Conservation (phyloP, 2,329 filamentous ascomycete genomes). For the Corniculantispora saksenae region DNA sequence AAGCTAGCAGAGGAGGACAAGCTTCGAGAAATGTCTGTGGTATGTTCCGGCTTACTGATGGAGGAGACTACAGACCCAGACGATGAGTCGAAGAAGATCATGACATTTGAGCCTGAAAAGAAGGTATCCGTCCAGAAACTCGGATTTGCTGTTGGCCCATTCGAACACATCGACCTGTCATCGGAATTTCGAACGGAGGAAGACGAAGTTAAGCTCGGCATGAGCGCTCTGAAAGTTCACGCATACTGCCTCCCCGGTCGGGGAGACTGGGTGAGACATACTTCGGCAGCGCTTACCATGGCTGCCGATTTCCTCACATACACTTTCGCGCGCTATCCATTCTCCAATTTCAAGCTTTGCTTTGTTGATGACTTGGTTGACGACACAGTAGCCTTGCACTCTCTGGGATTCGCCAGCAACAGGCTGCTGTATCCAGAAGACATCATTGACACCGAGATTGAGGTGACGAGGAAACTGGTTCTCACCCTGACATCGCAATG, state of each 20-base stretch:
- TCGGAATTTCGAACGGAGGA: slow-evolving; percentile 87
- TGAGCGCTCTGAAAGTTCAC: slow-evolving; percentile 84
- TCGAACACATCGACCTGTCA: slow-evolving; percentile 84
- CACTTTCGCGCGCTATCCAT: slow-evolving; percentile 87
- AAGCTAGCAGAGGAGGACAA: slow-evolving; percentile 76
- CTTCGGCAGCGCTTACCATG: slow-evolving; percentile 79
- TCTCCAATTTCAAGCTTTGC: slow-evolving; percentile 86
- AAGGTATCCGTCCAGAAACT: slow-evolving; percentile 84
- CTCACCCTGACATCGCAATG: slow-evolving; percentile 88
- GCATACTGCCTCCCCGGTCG: slow-evolving; percentile 88
- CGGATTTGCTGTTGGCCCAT: slow-evolving; percentile 91
- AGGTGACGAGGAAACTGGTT: slow-evolving; percentile 77
- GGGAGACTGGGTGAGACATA: slow-evolving; percentile 80
- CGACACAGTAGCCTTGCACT: slow-evolving; percentile 76
- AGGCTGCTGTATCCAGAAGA: slow-evolving; percentile 81
- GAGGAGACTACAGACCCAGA: slow-evolving; percentile 78
- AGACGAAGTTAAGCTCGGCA: slow-evolving; percentile 86
- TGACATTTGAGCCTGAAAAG: slow-evolving; percentile 76
- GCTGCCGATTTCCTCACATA: slow-evolving; percentile 91
- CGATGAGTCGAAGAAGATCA: slow-evolving; percentile 81
- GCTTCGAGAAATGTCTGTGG: slow-evolving; percentile 81
- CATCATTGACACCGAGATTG: slow-evolving; percentile 81
- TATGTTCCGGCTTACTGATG: slow-evolving; percentile 86
- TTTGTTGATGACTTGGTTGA: slow-evolving; percentile 87
- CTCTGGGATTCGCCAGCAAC: slow-evolving; percentile 83